phyloP scores from a whole-genome alignment of 2,329 filamentous ascomycete species.

The Fusarium poae region DNA sequence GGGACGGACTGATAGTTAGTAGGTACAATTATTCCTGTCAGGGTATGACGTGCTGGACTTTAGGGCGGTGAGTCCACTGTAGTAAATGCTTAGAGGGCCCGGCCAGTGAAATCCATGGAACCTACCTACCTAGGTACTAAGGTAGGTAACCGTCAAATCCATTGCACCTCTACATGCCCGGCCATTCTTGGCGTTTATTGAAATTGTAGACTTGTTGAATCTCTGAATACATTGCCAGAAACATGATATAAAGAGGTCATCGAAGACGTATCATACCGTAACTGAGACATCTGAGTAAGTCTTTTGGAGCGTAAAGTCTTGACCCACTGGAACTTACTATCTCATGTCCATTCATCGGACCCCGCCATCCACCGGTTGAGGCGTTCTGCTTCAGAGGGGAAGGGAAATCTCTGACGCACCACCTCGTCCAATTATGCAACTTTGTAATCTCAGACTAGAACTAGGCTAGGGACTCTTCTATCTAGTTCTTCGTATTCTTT shows the following conservation, averaged over 20 bases:
- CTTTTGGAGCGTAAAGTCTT: background rate
- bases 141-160: background rate
- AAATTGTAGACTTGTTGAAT: background rate
- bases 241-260: background rate
- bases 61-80: slow-evolving; percentile 32
- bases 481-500: background rate
- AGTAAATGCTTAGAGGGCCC: slow-evolving; percentile 19
- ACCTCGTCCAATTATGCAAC: slow-evolving; percentile 6
- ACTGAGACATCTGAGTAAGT: no score
- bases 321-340: slow-evolving; percentile 6
- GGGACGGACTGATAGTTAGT: slow-evolving; percentile 18
- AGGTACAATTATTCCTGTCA: slow-evolving; percentile 10
- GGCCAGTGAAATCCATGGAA: background rate
- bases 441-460: background rate
- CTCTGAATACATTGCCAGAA: background rate
- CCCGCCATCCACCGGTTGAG: slow-evolving; percentile 42
- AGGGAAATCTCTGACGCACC: slow-evolving; percentile 35
- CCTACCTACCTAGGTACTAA: no score
- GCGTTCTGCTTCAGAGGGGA: slow-evolving; percentile 13
- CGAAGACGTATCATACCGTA: background rate
- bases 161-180: background rate
- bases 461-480: background rate
- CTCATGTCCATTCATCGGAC: slow-evolving; percentile 25
- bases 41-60: slow-evolving; percentile 41
- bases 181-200: background rate